Evolutionary conservation across 306 rosid genomes (phyloP).

Genomic region (Medicago lupulina): DNA sequence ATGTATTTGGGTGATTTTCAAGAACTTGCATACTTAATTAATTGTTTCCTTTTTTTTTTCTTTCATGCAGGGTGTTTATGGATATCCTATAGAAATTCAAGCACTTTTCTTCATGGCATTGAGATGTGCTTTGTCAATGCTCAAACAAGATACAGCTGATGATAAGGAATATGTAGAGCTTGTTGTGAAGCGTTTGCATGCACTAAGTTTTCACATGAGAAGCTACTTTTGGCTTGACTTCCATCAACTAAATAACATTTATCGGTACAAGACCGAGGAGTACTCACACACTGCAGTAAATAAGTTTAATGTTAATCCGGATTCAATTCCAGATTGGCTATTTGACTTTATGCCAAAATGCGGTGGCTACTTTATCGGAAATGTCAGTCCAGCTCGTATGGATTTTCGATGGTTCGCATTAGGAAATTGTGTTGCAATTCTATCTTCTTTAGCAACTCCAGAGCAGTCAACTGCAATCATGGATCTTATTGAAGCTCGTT

Average conservation of each 20-base stretch:
- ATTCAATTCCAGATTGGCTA: conserved; percentile 89
- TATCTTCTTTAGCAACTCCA: conserved; percentile 84
- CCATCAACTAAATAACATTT: conserved; percentile 84
- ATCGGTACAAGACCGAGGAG: conserved; percentile 91
- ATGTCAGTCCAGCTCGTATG: conserved; percentile 93
- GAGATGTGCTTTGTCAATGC: conserved; percentile 75
- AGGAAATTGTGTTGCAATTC: conserved; percentile 85
- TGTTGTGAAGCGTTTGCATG: conserved; percentile 88
- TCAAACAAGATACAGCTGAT: conserved; percentile 72
- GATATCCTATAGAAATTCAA: conserved; percentile 93
- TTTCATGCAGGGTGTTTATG: conserved; percentile 74
- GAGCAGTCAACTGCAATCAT: conserved; percentile 89
- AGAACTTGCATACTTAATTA: conserved; percentile 5
- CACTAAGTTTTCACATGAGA: conserved; percentile 82
- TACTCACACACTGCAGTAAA: conserved; percentile 93
- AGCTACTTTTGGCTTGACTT: conserved; percentile 92
- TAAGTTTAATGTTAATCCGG: conserved; percentile 92
- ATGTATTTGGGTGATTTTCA: too few relatives aligned
- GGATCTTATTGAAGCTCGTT: conserved; percentile 91
- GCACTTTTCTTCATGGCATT: conserved; percentile 92
- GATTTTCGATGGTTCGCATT: conserved; percentile 94
- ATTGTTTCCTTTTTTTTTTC: background rate
- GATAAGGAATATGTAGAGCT: conserved; percentile 83
- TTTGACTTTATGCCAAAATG: conserved; percentile 89
- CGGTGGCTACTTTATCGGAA: conserved; percentile 92